Percentiles rank a stretch among this genome's conserved stretches.
Evolutionary conservation across 2,329 filamentous ascomycete genomes (phyloP).

Genomic region (Chaetomium olivaceum): DNA sequence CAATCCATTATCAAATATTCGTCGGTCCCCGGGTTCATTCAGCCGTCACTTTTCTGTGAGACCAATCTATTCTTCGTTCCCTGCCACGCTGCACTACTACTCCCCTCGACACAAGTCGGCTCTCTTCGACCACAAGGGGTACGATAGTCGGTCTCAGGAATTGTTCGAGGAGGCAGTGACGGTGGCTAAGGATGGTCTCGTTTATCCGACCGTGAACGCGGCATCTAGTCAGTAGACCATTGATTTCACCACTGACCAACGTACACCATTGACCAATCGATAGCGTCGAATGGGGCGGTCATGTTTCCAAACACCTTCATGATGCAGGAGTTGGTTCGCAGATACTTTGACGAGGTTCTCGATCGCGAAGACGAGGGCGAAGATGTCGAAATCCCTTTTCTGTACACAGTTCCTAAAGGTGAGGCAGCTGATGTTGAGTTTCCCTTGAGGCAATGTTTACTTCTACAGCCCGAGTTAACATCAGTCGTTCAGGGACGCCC

Average conservation of each 20-base stretch:
- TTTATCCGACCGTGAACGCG: background rate
- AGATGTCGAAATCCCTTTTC: background rate
- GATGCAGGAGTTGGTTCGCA: conserved; percentile 6
- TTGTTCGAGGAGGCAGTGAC: background rate
- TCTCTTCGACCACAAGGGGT: conserved; percentile 1
- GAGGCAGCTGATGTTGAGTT: background rate
- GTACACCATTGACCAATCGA: background rate
- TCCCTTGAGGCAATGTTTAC: too few relatives aligned
- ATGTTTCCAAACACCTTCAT: background rate
- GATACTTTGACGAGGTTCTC: conserved; percentile 1
- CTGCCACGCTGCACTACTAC: conserved; percentile 9
- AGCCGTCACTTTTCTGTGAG: background rate
- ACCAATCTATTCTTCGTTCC: conserved; percentile 4
- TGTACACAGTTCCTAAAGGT: conserved; percentile 10
- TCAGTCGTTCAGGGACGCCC: background rate
- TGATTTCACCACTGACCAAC: background rate
- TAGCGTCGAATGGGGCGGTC: background rate
- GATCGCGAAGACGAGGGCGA: background rate
- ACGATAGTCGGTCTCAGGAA: background rate
- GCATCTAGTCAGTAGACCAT: too few relatives aligned
- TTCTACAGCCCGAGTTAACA: too few relatives aligned
- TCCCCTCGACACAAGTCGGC: background rate
- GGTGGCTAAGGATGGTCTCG: conserved; percentile 1
- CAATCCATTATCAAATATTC: too few relatives aligned
- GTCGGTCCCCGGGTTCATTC: too few relatives aligned